These are phyloP conservation scores for Endocalyx cinctus DNA, from an alignment of 2,329 filamentous ascomycete genomes.

Conservation along the genomic window DNA sequence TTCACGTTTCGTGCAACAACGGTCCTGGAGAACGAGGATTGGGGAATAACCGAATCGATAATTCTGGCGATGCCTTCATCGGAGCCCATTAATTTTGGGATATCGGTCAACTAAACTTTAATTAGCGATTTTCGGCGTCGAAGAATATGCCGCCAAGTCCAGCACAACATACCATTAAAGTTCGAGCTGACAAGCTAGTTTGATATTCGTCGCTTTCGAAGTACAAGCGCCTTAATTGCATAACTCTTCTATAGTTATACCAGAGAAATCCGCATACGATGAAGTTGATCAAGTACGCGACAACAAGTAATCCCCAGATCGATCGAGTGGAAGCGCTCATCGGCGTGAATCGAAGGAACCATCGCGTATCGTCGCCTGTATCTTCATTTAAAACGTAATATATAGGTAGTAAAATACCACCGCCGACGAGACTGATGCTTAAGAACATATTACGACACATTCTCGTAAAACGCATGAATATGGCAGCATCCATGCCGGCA, in stretches of 20 bases:
- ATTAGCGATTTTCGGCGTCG: constrained; percentile 1
- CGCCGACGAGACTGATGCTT: constrained; percentile 65
- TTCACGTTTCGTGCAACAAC: constrained; percentile 90
- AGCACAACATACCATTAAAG: constrained; percentile 51
- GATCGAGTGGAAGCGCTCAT: constrained; percentile 45
- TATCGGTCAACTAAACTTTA: constrained; percentile 69
- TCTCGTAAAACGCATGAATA: constrained; percentile 82
- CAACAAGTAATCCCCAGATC: constrained; percentile 56
- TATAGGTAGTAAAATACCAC: constrained; percentile 74
- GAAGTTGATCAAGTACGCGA: constrained; percentile 65
- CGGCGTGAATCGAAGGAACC: constrained; percentile 59
- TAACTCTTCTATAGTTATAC: constrained; percentile 79
- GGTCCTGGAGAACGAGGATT: constrained; percentile 41
- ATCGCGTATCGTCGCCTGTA: constrained; percentile 28
- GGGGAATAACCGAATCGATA: constrained; percentile 74
- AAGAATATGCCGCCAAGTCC: background rate
- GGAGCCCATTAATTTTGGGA: constrained; percentile 69
- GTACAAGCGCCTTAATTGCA: constrained; percentile 67
- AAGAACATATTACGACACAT: constrained; percentile 94
- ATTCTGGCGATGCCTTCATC: constrained; percentile 86
- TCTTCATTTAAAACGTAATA: constrained; percentile 55
- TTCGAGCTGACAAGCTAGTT: constrained; percentile 73
- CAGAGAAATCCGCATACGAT: constrained; percentile 78
- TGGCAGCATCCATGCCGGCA: constrained; percentile 83
- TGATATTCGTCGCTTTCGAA: constrained; percentile 87